A percentile compares a stretch with the other conserved stretches of the same genome.
These are phyloP conservation scores for Neurospora tetraspora DNA, from an alignment of 495 filamentous ascomycete genomes.

Conservation along the genomic window DNA sequence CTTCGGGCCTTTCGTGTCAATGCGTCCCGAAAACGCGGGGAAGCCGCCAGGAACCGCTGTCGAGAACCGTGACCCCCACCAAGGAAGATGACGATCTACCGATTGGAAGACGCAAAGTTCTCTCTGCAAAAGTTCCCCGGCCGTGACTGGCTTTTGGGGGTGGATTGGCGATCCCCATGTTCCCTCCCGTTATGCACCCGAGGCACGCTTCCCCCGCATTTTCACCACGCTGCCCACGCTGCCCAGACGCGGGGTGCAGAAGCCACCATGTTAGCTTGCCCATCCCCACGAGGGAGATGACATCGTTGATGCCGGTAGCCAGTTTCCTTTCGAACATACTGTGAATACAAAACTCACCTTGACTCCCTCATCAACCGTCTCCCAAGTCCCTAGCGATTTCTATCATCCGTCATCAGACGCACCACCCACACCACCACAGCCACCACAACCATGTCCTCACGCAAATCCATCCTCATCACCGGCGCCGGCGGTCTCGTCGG, in stretches of 20 bases:
- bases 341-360: not conserved
- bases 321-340: not conserved
- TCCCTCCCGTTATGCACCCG: not conserved
- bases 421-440: not conserved
- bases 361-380: not conserved
- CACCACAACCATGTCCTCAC: conserved; percentile 12
- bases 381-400: not conserved
- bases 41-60: not conserved
- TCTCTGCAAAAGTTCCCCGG: not conserved
- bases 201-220: not conserved
- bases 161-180: too few relatives aligned
- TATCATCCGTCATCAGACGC: not conserved
- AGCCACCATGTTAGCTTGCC: not conserved
- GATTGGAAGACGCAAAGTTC: not conserved
- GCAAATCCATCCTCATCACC: conserved; percentile 50
- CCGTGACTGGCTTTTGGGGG: too few relatives aligned
- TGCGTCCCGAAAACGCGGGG: not conserved
- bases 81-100: not conserved
- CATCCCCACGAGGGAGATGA: not conserved
- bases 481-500: conserved; percentile 65
- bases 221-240: not conserved
- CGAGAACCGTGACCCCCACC: not conserved
- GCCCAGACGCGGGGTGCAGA: not conserved
- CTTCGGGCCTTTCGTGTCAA: not conserved
- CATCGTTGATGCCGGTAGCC: not conserved